These are phyloP conservation scores for Scedosporium boydii DNA, from an alignment of 2,329 filamentous ascomycete genomes.

Conservation along the genomic window DNA sequence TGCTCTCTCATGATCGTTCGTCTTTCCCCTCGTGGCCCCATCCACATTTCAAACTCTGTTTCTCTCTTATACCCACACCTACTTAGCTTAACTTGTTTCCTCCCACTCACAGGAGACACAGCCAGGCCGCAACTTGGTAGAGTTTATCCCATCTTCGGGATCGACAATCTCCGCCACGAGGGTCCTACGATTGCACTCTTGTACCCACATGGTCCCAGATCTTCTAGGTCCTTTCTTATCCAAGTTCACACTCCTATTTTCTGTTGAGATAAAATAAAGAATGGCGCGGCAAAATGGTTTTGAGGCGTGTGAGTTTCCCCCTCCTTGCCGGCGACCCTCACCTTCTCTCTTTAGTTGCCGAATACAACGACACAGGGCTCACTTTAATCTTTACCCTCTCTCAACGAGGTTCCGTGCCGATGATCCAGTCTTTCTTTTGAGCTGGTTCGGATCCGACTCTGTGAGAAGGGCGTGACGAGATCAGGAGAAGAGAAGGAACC, in stretches of 20 bases:
- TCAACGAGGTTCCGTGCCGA: too few species aligned
- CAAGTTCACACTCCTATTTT: background rate
- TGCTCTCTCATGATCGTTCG: too few species aligned
- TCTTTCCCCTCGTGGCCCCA: too few species aligned
- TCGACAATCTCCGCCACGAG: background rate
- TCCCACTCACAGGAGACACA: too few species aligned
- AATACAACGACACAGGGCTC: too few species aligned
- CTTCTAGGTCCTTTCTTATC: background rate
- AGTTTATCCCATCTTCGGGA: background rate
- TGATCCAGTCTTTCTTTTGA: background rate
- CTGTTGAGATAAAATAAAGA: background rate
- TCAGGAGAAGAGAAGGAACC: too few species aligned
- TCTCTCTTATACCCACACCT: too few species aligned
- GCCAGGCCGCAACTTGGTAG: background rate
- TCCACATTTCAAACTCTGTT: too few species aligned
- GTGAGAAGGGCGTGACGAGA: too few species aligned
- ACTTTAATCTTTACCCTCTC: too few species aligned
- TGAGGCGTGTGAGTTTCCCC: background rate
- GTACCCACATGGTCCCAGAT: background rate
- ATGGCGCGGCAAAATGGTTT: background rate
- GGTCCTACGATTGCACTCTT: background rate
- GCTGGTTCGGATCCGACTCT: background rate
- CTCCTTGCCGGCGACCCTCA: background rate
- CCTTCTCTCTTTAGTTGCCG: too few species aligned
- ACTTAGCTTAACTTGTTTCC: too few species aligned